These are phyloP conservation scores for Penicillium sp. DNA, from an alignment of 2,329 filamentous ascomycete species.

Conservation along the genomic window DNA sequence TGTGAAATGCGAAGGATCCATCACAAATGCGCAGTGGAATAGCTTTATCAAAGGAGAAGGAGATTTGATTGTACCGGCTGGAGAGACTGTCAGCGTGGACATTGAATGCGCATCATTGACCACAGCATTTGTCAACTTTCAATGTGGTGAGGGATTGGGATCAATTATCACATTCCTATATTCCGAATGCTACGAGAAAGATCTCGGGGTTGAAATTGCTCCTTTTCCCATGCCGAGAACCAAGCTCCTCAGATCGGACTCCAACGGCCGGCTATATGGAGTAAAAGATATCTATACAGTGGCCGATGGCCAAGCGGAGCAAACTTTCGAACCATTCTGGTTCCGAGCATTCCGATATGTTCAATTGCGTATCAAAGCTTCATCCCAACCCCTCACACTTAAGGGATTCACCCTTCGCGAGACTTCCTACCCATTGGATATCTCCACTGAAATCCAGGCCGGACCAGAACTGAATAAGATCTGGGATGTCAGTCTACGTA, in stretches of 20 bases:
- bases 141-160: conserved; percentile 5
- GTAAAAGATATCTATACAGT: conserved; percentile 8
- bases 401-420: conserved; percentile 6
- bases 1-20: conserved; percentile 8
- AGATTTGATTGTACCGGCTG: neutral
- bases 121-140: conserved; percentile 14
- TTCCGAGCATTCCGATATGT: conserved; percentile 17
- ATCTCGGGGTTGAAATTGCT: conserved; percentile 9
- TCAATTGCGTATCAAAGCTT: conserved; percentile 5
- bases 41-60: conserved; percentile 1
- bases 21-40: conserved; percentile 4
- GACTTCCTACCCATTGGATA: conserved; percentile 15
- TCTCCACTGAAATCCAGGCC: conserved; percentile 6
- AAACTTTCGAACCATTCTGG: conserved; percentile 15
- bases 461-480: conserved; percentile 15
- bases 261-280: conserved; percentile 6
- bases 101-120: conserved; percentile 8
- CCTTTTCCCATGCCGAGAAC: conserved; percentile 11
- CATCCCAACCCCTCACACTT: conserved; percentile 2
- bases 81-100: conserved; percentile 11
- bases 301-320: conserved; percentile 3
- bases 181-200: conserved; percentile 26
- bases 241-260: conserved; percentile 5
- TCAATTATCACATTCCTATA: conserved; percentile 18
- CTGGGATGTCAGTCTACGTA: conserved; percentile 27